These are phyloP conservation scores for Debaryomycetaceae sp. DNA, from an alignment of 1,139 yeast genomes.

Conservation along the genomic window DNA sequence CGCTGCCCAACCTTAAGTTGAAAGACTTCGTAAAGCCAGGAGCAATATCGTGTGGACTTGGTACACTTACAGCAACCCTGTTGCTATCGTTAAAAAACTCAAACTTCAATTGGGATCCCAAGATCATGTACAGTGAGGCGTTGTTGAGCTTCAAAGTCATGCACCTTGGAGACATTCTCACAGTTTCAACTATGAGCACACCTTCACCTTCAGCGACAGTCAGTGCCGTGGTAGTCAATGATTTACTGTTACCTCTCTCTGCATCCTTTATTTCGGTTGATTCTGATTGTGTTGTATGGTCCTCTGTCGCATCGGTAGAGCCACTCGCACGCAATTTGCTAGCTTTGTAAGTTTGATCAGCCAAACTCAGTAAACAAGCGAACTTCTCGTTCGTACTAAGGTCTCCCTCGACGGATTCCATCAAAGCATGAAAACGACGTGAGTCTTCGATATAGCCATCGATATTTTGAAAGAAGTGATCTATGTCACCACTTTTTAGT, in stretches of 20 bases:
- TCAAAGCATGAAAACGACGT: slow-evolving; percentile 22
- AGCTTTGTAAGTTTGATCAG: slow-evolving; percentile 10
- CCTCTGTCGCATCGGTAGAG: neutral
- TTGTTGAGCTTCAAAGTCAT: slow-evolving; percentile 27
- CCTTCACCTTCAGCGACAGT: slow-evolving; percentile 1
- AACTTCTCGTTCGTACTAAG: slow-evolving; percentile 20
- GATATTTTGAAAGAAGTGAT: slow-evolving; percentile 19
- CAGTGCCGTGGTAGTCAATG: too few relatives aligned
- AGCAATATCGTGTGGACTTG: slow-evolving; percentile 24
- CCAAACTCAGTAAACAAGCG: slow-evolving; percentile 19
- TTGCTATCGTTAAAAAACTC: slow-evolving; percentile 16
- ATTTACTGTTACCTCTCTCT: neutral
- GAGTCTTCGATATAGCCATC: slow-evolving; percentile 21
- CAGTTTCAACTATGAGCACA: slow-evolving; percentile 3
- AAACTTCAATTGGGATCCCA: slow-evolving; percentile 27
- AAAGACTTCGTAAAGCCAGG: slow-evolving; percentile 28
- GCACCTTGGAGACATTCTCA: slow-evolving; percentile 16
- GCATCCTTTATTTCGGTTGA: neutral
- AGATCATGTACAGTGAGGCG: slow-evolving; percentile 19
- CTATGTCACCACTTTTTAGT: slow-evolving; percentile 16
- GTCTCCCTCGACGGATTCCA: slow-evolving; percentile 11
- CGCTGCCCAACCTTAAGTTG: slow-evolving; percentile 18
- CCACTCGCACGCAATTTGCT: neutral
- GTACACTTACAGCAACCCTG: slow-evolving; percentile 19
- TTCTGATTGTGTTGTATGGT: slow-evolving; percentile 2